A percentile compares a stretch with the other conserved stretches of the same genome.
Evolutionary conservation across 306 rosid genomes (phyloP).

Genomic region (Comarum palustre): DNA sequence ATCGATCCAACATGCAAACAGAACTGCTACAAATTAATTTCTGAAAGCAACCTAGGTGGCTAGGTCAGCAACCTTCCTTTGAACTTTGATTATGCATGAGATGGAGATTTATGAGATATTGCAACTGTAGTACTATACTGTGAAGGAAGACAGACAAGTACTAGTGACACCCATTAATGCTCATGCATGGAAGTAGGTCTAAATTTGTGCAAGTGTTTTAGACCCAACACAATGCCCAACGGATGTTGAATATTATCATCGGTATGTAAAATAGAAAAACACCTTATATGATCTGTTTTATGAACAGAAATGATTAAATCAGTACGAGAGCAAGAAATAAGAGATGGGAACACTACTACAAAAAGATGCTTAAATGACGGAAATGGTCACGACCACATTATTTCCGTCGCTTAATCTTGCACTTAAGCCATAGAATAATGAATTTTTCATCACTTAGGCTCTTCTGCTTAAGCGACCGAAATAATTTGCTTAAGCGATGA

Average conservation of each 20-base stretch:
- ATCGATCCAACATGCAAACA: constrained; percentile 12
- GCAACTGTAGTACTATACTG: constrained; percentile 1
- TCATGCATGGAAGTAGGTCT: constrained; percentile 7
- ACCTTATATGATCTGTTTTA: not conserved
- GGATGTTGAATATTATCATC: not conserved
- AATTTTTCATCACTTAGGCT: too few relatives aligned
- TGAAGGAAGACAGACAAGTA: not conserved
- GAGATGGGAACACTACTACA: not conserved
- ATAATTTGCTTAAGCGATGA: too few relatives aligned
- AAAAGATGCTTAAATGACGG: too few relatives aligned
- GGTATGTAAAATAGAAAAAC: not conserved
- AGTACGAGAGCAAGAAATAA: not conserved
- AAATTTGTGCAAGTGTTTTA: constrained; percentile 20
- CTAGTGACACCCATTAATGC: constrained; percentile 1
- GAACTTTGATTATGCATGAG: not conserved
- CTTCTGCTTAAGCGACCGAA: too few relatives aligned
- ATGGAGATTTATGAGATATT: constrained; percentile 5
- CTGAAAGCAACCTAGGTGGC: constrained; percentile 13
- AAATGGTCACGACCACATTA: too few relatives aligned
- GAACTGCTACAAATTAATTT: not conserved
- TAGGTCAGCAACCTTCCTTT: constrained; percentile 6
- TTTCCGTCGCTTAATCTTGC: too few relatives aligned
- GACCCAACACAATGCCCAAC: not conserved
- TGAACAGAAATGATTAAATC: not conserved
- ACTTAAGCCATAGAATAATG: too few relatives aligned